Conservation (phyloP, 2,329 filamentous ascomycete species). For the Aspergillus sp. region DNA sequence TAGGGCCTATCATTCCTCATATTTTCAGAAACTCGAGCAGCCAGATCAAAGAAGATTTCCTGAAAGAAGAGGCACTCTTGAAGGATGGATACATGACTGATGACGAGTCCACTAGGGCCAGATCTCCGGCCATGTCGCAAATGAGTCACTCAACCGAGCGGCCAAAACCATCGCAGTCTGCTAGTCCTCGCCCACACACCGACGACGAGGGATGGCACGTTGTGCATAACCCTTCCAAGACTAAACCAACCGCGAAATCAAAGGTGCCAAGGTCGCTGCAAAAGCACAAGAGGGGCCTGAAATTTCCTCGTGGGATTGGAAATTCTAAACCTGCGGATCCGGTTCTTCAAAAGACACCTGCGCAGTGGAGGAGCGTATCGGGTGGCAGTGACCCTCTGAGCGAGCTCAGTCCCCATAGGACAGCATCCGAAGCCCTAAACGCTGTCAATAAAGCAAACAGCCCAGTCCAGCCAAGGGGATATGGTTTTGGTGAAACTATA, state of each 20-base stretch:
- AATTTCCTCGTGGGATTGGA: constrained; percentile 20
- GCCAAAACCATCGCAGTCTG: constrained; percentile 21
- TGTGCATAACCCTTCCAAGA: constrained; percentile 24
- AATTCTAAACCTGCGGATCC: constrained; percentile 24
- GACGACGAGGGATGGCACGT: constrained; percentile 36
- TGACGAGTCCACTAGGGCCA: constrained; percentile 25
- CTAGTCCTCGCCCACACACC: constrained; percentile 21
- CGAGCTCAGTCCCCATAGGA: constrained; percentile 25
- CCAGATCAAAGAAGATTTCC: constrained; percentile 34
- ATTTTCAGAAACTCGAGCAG: constrained; percentile 30
- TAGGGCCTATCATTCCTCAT: constrained; percentile 35
- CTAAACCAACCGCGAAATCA: background rate
- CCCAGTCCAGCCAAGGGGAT: constrained; percentile 24
- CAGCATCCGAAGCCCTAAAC: constrained; percentile 40
- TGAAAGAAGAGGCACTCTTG: constrained; percentile 32
- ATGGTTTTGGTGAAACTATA: background rate
- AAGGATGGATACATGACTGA: constrained; percentile 29
- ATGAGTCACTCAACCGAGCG: constrained; percentile 32
- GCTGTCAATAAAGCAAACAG: constrained; percentile 38
- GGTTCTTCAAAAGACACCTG: constrained; percentile 24
- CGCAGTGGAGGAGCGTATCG: constrained; percentile 31
- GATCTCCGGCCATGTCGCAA: constrained; percentile 32
- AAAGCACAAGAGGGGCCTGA: constrained; percentile 16
- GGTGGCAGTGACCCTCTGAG: constrained; percentile 21
- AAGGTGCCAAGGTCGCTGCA: background rate